A percentile compares a stretch with the other conserved stretches of the same genome.
phyloP scores from a whole-genome alignment of 805 yeast genomes.

The Kuraishia hungarica region DNA sequence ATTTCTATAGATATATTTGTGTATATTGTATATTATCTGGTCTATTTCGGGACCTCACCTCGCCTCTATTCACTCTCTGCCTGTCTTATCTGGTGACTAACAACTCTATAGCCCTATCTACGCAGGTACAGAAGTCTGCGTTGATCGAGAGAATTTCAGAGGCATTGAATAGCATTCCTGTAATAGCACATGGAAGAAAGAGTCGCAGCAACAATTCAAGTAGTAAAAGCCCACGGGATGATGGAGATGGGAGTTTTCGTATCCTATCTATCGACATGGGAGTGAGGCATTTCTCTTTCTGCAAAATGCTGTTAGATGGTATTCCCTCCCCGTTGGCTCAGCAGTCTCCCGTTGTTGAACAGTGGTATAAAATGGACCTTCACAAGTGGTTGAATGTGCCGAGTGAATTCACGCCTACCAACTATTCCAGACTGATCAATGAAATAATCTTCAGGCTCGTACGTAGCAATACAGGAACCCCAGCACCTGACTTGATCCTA shows the following conservation, averaged over 20 bases:
- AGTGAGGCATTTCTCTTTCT: conserved; percentile 22
- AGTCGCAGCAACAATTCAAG: background rate
- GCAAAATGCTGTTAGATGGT: conserved; percentile 11
- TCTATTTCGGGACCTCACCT: too few relatives aligned
- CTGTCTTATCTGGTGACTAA: background rate
- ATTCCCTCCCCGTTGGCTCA: background rate
- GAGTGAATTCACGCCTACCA: conserved; percentile 16
- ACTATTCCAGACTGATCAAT: conserved; percentile 16
- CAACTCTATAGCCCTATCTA: background rate
- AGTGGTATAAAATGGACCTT: conserved; percentile 26
- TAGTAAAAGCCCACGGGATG: background rate
- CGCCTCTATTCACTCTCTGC: too few relatives aligned
- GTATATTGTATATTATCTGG: too few relatives aligned
- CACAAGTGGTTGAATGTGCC: conserved; percentile 10
- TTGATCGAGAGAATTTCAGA: background rate
- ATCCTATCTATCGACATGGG: conserved; percentile 25
- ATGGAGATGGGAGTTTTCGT: background rate
- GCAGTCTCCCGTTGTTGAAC: conserved; percentile 13
- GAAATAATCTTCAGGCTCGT: conserved; percentile 12
- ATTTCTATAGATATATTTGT: too few relatives aligned
- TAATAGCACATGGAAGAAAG: too few relatives aligned
- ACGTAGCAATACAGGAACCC: conserved; percentile 1
- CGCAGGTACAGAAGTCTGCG: background rate
- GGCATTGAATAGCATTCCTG: background rate
- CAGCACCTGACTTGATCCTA: conserved; percentile 31